phyloP scores from a whole-genome alignment of 495 filamentous ascomycete genomes.

The Penicillium coprophilum region DNA sequence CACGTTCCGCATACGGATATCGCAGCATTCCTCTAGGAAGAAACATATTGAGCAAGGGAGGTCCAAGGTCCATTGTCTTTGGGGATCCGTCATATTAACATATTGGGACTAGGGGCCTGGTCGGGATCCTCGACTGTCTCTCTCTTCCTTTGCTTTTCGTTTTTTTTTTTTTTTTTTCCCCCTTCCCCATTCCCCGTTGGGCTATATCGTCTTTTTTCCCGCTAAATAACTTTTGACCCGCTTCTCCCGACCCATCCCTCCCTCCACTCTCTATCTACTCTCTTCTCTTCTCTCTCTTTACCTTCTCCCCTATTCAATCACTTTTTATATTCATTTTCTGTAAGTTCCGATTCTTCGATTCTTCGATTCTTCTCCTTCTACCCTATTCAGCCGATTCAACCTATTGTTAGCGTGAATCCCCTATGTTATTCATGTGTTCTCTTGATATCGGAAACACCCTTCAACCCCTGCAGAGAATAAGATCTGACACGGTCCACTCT shows the following conservation, averaged over 20 bases:
- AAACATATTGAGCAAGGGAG: constrained; percentile 16
- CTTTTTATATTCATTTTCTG: not conserved
- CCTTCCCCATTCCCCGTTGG: constrained; percentile 21
- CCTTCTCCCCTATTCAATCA: not conserved
- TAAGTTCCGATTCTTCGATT: constrained; percentile 5
- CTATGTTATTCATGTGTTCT: constrained; percentile 10
- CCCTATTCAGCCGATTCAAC: constrained; percentile 1
- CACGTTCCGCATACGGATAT: constrained; percentile 16
- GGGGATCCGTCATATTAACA: constrained; percentile 53
- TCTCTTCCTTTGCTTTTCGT: constrained; percentile 16
- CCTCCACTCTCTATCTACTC: constrained; percentile 18
- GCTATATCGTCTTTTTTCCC: constrained; percentile 17
- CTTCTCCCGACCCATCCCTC: constrained; percentile 14
- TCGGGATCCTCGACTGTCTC: constrained; percentile 39
- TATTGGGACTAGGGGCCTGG: constrained; percentile 49
- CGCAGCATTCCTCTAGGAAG: constrained; percentile 26
- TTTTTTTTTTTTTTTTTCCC: constrained; percentile 23
- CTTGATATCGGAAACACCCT: constrained; percentile 27
- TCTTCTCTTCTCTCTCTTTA: constrained; percentile 15
- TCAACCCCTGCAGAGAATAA: constrained; percentile 34
- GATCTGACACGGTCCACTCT: constrained; percentile 36
- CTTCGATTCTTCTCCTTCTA: constrained; percentile 1
- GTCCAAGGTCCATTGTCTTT: constrained; percentile 28
- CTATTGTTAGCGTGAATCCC: constrained; percentile 6
- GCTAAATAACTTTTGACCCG: constrained; percentile 6